These are phyloP conservation scores for Cynanchum wilfordii DNA, from an alignment of 257 asterid genomes.

Conservation along the genomic window DNA sequence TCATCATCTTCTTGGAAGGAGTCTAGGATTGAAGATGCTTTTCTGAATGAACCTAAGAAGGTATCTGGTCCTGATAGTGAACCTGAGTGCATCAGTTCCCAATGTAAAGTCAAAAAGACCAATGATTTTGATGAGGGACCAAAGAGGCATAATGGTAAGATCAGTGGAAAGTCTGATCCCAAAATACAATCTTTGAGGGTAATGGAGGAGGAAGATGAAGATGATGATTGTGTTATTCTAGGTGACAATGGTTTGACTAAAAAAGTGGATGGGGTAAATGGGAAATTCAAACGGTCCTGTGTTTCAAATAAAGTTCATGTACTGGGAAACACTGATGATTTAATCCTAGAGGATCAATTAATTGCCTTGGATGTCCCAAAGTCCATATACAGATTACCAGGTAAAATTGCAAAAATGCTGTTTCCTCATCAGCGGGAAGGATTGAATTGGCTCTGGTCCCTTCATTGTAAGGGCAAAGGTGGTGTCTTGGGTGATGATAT, in stretches of 20 bases:
- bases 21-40: constrained; percentile 26
- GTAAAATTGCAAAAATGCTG: constrained; percentile 64
- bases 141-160: constrained; percentile 24
- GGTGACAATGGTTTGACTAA: constrained; percentile 29
- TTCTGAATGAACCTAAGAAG: constrained; percentile 24
- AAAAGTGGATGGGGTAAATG: constrained; percentile 29
- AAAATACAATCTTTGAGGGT: constrained; percentile 20
- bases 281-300: constrained; percentile 34
- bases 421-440: constrained; percentile 96
- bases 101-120: constrained; percentile 22
- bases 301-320: constrained; percentile 31
- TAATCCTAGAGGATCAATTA: constrained; percentile 21
- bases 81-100: constrained; percentile 15
- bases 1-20: constrained; percentile 23
- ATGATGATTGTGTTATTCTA: constrained; percentile 37
- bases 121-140: constrained; percentile 24
- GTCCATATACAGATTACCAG: constrained; percentile 44
- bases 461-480: constrained; percentile 84
- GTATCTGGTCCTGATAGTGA: constrained; percentile 20
- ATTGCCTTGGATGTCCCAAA: constrained; percentile 49
- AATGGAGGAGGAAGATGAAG: constrained; percentile 26
- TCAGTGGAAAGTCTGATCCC: constrained; percentile 28
- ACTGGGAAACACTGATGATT: constrained; percentile 39
- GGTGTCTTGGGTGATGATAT: constrained; percentile 94
- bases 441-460: constrained; percentile 95